Base-by-base conservation (phyloP, 1,139 yeast species). In the Kodamaea fungicola region DNA sequence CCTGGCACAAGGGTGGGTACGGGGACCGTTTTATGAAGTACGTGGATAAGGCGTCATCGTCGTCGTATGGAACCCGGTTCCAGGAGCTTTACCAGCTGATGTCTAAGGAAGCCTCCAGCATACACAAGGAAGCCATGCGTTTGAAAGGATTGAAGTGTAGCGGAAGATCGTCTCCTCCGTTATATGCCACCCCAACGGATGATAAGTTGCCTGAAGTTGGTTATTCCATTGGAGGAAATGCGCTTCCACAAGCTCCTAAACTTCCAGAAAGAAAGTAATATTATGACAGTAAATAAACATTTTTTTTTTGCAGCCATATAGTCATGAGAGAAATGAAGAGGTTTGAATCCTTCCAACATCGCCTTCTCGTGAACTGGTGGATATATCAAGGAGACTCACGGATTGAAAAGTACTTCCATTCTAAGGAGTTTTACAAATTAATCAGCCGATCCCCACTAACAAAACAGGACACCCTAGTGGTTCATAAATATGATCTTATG, bases 111-210 rank as follows among this genome's bases (percentile, higher is more conserved):
- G 84, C 74, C 2, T 62, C 64, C 35, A 80, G 78, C 40, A 86
- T 84, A 35, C 90, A 85, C 59, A 71, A 67, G 40, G 92, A 84
- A 59, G 95, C 94, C 25, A 67, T 71, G 48, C 71, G 92, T 51
- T 68, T 84, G 54, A 83, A 83, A 19, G 80, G 76, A 35, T 55
- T 81, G 54, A 76, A 80, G 57, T 7, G 4, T 6, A 7, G 4
- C 4, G 23, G 31, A 5, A 19, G 10, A 19, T 12, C 22, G 3
- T 33, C 35, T 6, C 31, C 31, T 12, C 23, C 30, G 6, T 28
- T 28, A 22, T 28, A 28, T 10, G 23, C 35, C n/a, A 28, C 24
- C 6, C 31, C 25, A 8, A 28, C 12, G 7, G 22, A 13, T 16
- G 35, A 28, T 21, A 9, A 10, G n/a, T 33, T 28, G 27, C 31